These are phyloP conservation scores for Artemisia argyi DNA, from an alignment of 129 eudicot species.

Conservation along the genomic window DNA sequence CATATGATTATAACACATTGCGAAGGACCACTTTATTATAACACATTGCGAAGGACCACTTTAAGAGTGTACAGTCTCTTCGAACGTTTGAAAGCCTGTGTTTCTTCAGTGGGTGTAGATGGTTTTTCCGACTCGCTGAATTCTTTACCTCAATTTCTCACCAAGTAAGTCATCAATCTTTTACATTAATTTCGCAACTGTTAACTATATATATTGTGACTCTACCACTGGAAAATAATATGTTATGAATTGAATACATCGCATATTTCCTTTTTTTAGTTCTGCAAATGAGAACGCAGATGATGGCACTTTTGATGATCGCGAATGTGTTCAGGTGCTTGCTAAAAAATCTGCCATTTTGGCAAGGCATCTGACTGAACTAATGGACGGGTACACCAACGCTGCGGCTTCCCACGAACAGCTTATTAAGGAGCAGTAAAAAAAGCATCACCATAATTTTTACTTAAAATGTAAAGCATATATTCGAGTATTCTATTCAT, in stretches of 20 bases:
- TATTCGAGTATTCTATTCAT: too few species aligned
- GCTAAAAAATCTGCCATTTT: conserved; percentile 69
- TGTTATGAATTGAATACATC: background rate
- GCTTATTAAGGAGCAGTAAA: too few species aligned
- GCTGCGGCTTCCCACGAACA: too few species aligned
- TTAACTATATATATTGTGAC: background rate
- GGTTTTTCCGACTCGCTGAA: conserved; percentile 65
- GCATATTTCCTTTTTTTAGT: conserved; percentile 30
- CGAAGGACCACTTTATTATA: conserved; percentile 75
- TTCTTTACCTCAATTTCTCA: conserved; percentile 73
- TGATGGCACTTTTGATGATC: conserved; percentile 65
- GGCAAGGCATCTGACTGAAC: conserved; percentile 11
- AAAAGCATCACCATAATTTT: too few species aligned
- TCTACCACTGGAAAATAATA: background rate
- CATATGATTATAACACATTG: conserved; percentile 67
- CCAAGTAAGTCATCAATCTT: conserved; percentile 40
- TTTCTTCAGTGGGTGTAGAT: conserved; percentile 55
- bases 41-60: conserved; percentile 64
- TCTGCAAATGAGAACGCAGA: conserved; percentile 60
- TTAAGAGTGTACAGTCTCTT: conserved; percentile 72
- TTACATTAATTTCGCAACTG: conserved; percentile 3
- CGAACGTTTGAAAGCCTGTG: conserved; percentile 69
- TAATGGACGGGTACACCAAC: too few species aligned
- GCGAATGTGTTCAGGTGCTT: conserved; percentile 64
- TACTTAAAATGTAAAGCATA: too few species aligned